Evolutionary conservation across 1,139 yeast species (phyloP), one percentile per base, ranked within the genome.

Genomic region (Kodamaea sp.): DNA sequence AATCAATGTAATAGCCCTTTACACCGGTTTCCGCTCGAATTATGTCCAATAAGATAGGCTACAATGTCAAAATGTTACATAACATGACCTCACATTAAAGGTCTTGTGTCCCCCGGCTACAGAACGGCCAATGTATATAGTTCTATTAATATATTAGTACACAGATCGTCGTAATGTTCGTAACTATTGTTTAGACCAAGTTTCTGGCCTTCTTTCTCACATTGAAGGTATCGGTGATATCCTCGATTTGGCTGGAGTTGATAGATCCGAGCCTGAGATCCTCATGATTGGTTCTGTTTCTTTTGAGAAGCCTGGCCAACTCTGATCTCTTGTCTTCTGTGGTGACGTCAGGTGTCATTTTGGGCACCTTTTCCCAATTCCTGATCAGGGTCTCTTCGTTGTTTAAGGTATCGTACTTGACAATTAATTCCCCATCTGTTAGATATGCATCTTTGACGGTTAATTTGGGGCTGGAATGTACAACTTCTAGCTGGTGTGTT

Each of bases 171-270:
- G n/a, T n/a, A n/a, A n/a, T n/a, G n/a, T n/a, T n/a, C n/a, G n/a
- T n/a, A n/a, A n/a, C n/a, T n/a, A n/a, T n/a, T n/a, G n/a, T n/a
- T n/a, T n/a, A n/a, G n/a, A n/a, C n/a, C n/a, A n/a, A n/a, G n/a
- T n/a, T n/a, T 15, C 26, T 22, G 7, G 34, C 24, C 26, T 50
- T 35, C 39, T 55, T 55, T 19, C 46, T 48, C 22, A 46, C 32
- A 24, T 46, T 44, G 43, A 62, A 62, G 2, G 68, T 62, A 40
- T 62, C 68, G 4, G 67, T 61, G 9, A 59, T 40, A 11, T 60
- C 66, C 19, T 55, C 61, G 15, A 43, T 39, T 23, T 49, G 39
- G 24, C 44, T 41, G 24, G 42, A 32, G 25, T 41, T 36, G n/a
- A 36, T 11, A 3, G 41, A 35, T 7, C 31, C 36, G 10, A 35